A percentile compares a stretch with the other conserved stretches of the same genome.
Conservation (phyloP, 768 basidiomycete species). For the Collybia nuda region DNA sequence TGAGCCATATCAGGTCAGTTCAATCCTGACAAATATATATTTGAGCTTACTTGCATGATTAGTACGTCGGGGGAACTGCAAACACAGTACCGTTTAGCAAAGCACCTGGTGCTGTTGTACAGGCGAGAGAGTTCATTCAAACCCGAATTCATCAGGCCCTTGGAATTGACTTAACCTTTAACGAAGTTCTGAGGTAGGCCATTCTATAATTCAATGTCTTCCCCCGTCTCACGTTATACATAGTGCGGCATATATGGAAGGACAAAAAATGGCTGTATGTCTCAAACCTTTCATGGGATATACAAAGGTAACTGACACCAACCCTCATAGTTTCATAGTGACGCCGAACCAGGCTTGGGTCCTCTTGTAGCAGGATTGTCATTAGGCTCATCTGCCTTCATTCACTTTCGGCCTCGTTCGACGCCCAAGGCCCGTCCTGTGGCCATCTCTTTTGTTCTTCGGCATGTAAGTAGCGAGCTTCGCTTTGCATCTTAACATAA, state of each 20-base stretch:
- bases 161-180: conserved; percentile 44
- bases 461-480: conserved; percentile 66
- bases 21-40: not conserved
- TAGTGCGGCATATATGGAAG: conserved; percentile 80
- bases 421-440: conserved; percentile 29
- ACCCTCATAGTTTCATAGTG: conserved; percentile 67
- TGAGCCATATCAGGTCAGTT: conserved; percentile 70
- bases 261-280: conserved; percentile 79
- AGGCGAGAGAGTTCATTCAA: conserved; percentile 60
- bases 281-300: too few relatives aligned
- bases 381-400: conserved; percentile 72
- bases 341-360: conserved; percentile 72
- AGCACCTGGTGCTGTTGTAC: conserved; percentile 57
- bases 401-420: conserved; percentile 69
- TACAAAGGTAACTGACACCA: conserved; percentile 1
- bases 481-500: conserved; percentile 7
- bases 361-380: conserved; percentile 75
- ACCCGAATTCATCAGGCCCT: conserved; percentile 51
- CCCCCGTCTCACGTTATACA: conserved; percentile 1
- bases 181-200: conserved; percentile 68
- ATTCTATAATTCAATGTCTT: not conserved
- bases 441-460: conserved; percentile 56
- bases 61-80: conserved; percentile 80
- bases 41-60: not conserved
- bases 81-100: conserved; percentile 66